Conservation (phyloP, 1,284 basidiomycete genomes). For the Ceratobasidium papillatum region DNA sequence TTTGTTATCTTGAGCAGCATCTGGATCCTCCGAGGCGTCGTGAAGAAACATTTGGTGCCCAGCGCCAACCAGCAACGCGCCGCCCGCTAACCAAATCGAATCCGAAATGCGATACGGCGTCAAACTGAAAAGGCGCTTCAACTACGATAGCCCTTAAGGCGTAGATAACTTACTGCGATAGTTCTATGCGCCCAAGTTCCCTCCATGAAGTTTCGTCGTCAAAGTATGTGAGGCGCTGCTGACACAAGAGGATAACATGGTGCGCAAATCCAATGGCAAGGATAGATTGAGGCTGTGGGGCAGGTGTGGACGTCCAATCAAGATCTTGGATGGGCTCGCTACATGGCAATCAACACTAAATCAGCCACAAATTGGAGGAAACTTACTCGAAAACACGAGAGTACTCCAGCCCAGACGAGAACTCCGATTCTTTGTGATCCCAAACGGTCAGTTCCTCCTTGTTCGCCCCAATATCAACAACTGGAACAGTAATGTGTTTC, state of each 20-base stretch:
- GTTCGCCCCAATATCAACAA: slow-evolving; percentile 60
- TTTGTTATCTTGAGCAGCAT: not conserved
- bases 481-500: slow-evolving; percentile 52
- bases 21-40: slow-evolving; percentile 54
- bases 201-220: slow-evolving; percentile 83
- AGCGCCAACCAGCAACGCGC: slow-evolving; percentile 76
- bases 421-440: slow-evolving; percentile 95
- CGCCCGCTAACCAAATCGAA: slow-evolving; percentile 86
- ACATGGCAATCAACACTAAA: not conserved
- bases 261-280: slow-evolving; percentile 85
- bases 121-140: slow-evolving; percentile 57
- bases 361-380: not conserved
- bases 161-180: slow-evolving; percentile 65
- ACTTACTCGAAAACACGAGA: slow-evolving; percentile 66
- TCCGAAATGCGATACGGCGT: slow-evolving; percentile 81
- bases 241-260: slow-evolving; percentile 82
- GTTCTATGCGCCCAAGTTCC: slow-evolving; percentile 74
- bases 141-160: too few species aligned
- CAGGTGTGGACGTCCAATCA: slow-evolving; percentile 85
- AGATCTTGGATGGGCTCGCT: slow-evolving; percentile 78
- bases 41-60: slow-evolving; percentile 83
- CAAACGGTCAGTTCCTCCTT: slow-evolving; percentile 88
- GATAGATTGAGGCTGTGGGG: slow-evolving; percentile 83
- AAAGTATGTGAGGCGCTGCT: slow-evolving; percentile 89
- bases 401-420: slow-evolving; percentile 87